These are phyloP conservation scores for Fonsecaea multimorphosa DNA, from an alignment of 2,329 filamentous ascomycete species.

Conservation along the genomic window DNA sequence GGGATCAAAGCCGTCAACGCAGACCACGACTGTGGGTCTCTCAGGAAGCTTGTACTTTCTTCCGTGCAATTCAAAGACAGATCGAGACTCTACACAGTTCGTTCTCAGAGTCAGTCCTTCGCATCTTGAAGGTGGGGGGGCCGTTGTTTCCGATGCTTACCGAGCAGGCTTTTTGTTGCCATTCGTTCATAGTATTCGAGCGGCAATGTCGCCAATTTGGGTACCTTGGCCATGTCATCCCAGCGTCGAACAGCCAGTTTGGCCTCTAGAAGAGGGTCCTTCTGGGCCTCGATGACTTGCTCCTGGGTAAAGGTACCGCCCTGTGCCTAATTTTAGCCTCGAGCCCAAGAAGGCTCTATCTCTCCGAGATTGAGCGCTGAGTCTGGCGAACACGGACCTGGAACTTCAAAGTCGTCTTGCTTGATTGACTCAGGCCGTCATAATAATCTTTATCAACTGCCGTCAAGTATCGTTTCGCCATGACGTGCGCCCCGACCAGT, in stretches of 20 bases:
- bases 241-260: conserved; percentile 42
- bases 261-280: conserved; percentile 41
- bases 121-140: too few species aligned
- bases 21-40: conserved; percentile 50
- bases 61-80: conserved; percentile 41
- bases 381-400: conserved; percentile 37
- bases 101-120: neutral
- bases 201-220: conserved; percentile 36
- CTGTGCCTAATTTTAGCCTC: conserved; percentile 21
- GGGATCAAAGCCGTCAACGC: conserved; percentile 54
- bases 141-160: conserved; percentile 8
- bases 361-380: neutral
- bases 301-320: conserved; percentile 39
- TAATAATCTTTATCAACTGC: conserved; percentile 42
- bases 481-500: conserved; percentile 44
- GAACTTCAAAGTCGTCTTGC: conserved; percentile 42
- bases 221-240: conserved; percentile 42
- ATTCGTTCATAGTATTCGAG: conserved; percentile 41
- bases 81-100: conserved; percentile 31
- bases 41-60: conserved; percentile 44
- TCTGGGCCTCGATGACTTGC: conserved; percentile 39
- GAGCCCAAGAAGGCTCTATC: neutral
- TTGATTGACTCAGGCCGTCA: conserved; percentile 42
- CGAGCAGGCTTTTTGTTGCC: conserved; percentile 33
- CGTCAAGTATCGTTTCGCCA: conserved; percentile 43